A percentile compares a stretch with the other conserved stretches of the same genome.
Conservation (phyloP, 805 yeast species). For the Metschnikowia aberdeeniae region DNA sequence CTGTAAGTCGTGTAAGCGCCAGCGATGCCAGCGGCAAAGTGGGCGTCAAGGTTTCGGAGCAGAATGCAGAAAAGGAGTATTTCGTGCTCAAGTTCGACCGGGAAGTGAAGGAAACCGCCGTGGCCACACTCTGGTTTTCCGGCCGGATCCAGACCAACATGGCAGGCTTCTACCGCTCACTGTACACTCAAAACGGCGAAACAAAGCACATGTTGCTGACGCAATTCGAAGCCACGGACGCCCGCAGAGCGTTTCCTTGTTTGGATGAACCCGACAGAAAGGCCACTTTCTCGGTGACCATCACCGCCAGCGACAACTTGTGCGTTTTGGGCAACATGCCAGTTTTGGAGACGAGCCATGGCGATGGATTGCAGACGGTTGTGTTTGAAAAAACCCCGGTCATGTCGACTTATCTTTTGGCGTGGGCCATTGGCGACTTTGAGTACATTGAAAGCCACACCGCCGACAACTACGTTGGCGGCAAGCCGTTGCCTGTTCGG, state of each 20-base stretch:
- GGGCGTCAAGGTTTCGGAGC: slow-evolving; percentile 21
- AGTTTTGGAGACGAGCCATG: slow-evolving; percentile 16
- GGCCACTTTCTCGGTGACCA: slow-evolving; percentile 50
- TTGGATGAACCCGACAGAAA: slow-evolving; percentile 53
- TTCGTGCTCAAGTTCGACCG: slow-evolving; percentile 54
- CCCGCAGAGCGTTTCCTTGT: slow-evolving; percentile 57
- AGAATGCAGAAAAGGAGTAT: slow-evolving; percentile 56
- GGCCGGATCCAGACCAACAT: slow-evolving; percentile 51
- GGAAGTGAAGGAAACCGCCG: slow-evolving; percentile 21
- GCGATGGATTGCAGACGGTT: slow-evolving; percentile 22
- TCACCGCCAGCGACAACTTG: slow-evolving; percentile 29
- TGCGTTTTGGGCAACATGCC: slow-evolving; percentile 51
- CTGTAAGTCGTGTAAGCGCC: slow-evolving; percentile 22
- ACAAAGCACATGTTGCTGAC: slow-evolving; percentile 44
- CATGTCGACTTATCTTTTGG: slow-evolving; percentile 55
- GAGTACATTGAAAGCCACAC: slow-evolving; percentile 50
- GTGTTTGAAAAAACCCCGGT: slow-evolving; percentile 45
- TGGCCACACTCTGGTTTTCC: slow-evolving; percentile 31
- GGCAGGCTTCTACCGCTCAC: slow-evolving; percentile 54
- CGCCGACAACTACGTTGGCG: slow-evolving; percentile 30
- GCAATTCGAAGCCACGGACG: slow-evolving; percentile 58
- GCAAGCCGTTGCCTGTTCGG: slow-evolving; percentile 44
- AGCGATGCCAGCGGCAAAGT: slow-evolving; percentile 23
- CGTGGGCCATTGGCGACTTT: slow-evolving; percentile 57
- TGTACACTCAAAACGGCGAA: slow-evolving; percentile 36